Evolutionary conservation across 306 rosid genomes (phyloP).

Genomic region (Cicer judaicum): DNA sequence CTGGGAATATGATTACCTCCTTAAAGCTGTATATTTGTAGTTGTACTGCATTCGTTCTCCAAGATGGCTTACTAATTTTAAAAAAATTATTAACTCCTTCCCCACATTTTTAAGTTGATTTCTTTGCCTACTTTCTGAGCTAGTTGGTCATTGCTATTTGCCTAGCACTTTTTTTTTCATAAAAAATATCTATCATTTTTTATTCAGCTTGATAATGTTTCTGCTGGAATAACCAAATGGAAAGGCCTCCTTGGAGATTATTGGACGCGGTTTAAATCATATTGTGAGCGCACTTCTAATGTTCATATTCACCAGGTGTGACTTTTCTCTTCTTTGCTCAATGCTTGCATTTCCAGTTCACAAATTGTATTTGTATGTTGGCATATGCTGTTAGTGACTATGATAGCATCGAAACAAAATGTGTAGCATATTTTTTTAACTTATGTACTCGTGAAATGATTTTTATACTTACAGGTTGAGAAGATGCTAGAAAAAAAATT

Average conservation of each 20-base stretch:
- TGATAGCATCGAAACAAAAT: constrained; percentile 4
- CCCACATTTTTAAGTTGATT: neutral
- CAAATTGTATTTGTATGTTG: constrained; percentile 20
- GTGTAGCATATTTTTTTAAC: constrained; percentile 6
- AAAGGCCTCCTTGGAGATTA: constrained; percentile 94
- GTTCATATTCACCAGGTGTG: constrained; percentile 91
- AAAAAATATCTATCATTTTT: constrained; percentile 29
- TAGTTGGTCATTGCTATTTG: constrained; percentile 34
- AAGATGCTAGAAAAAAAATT: constrained; percentile 95
- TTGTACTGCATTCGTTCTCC: too few species aligned
- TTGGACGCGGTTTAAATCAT: constrained; percentile 90
- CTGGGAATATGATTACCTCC: neutral
- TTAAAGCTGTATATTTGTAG: neutral
- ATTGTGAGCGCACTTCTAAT: constrained; percentile 68
- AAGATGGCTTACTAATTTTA: neutral
- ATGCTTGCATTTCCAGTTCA: constrained; percentile 32
- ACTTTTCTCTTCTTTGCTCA: constrained; percentile 30
- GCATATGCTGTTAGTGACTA: constrained; percentile 10
- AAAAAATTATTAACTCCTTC: constrained; percentile 16
- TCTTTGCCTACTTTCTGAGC: constrained; percentile 2
- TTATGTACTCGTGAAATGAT: constrained; percentile 34
- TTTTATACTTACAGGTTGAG: constrained; percentile 72
- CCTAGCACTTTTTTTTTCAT: neutral
- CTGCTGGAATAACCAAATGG: constrained; percentile 96
- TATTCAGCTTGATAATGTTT: constrained; percentile 93